Conservation (phyloP, 805 yeast species). For the Wickerhamomyces queroliae region DNA sequence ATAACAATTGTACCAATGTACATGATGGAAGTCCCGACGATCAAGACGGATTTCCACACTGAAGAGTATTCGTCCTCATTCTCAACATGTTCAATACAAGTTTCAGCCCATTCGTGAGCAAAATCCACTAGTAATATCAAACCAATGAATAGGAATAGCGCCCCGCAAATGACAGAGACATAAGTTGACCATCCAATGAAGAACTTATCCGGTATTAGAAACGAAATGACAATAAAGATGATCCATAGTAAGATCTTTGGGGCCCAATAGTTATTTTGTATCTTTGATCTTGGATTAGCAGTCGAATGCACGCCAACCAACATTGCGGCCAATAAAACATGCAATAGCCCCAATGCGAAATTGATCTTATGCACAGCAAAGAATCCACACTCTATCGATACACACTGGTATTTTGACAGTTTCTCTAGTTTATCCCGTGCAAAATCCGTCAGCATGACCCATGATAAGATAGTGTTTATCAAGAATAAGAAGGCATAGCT, state of each 20-base stretch:
- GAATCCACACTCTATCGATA: constrained; percentile 85
- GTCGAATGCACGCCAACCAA: constrained; percentile 75
- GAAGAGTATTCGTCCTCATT: constrained; percentile 54
- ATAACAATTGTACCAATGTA: constrained; percentile 66
- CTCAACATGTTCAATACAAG: constrained; percentile 86
- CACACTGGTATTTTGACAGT: constrained; percentile 66
- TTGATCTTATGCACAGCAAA: constrained; percentile 91
- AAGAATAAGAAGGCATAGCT: constrained; percentile 78
- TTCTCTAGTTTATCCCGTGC: constrained; percentile 68
- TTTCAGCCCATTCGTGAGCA: constrained; percentile 99
- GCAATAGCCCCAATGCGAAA: constrained; percentile 80
- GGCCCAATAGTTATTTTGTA: constrained; percentile 94
- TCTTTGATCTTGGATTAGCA: constrained; percentile 65
- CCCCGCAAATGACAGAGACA: constrained; percentile 78
- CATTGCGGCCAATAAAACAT: constrained; percentile 60
- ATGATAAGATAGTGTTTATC: constrained; percentile 75
- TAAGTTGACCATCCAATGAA: constrained; percentile 89
- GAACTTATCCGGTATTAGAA: constrained; percentile 80
- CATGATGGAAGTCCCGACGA: constrained; percentile 87
- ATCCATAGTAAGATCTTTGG: constrained; percentile 61
- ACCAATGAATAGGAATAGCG: constrained; percentile 84
- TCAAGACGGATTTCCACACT: constrained; percentile 74
- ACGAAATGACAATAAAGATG: constrained; percentile 51
- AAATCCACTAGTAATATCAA: constrained; percentile 87
- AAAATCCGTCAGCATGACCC: constrained; percentile 88